A percentile compares a stretch with the other conserved stretches of the same genome.
Conservation (phyloP, 139 green algal species). For the Coelastrella sp. region DNA sequence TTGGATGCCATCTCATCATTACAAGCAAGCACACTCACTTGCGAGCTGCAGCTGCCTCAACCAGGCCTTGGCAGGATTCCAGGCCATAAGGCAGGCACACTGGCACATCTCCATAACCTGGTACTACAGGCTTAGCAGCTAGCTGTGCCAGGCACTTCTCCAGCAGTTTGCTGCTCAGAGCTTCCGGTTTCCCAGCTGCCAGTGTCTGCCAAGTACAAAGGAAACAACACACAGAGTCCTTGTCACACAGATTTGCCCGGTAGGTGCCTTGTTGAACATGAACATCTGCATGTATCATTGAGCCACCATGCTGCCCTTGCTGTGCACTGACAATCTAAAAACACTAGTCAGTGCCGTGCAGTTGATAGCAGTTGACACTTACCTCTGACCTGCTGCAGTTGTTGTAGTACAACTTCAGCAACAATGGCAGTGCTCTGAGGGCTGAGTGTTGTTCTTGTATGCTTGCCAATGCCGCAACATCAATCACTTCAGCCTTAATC, state of each 20-base stretch:
- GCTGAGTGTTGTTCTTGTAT: slow-evolving; percentile 27
- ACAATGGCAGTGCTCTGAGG: slow-evolving; percentile 25
- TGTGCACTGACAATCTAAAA: background rate
- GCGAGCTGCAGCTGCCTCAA: slow-evolving; percentile 17
- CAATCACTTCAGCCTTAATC: slow-evolving; percentile 12
- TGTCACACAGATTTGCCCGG: too few species aligned
- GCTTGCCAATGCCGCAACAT: slow-evolving; percentile 1
- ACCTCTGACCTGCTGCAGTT: slow-evolving; percentile 27
- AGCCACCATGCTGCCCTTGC: background rate
- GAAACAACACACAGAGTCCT: background rate
- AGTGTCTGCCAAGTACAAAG: slow-evolving; percentile 11
- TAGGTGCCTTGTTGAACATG: background rate
- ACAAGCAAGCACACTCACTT: too few species aligned
- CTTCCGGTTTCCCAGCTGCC: slow-evolving; percentile 26
- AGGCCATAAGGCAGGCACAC: background rate
- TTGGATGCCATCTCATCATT: too few species aligned
- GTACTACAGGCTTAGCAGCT: slow-evolving; percentile 41
- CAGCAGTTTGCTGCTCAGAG: background rate
- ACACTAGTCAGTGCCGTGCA: background rate
- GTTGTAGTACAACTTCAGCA: slow-evolving; percentile 34
- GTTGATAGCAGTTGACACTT: background rate
- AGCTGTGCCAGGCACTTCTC: slow-evolving; percentile 26
- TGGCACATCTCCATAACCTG: slow-evolving; percentile 31
- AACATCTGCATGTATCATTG: background rate
- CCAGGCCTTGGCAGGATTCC: background rate